Evolutionary conservation across 2,329 filamentous ascomycete species (phyloP), one percentile per base, ranked within the genome.

Genomic region (Botrytis tulipae): DNA sequence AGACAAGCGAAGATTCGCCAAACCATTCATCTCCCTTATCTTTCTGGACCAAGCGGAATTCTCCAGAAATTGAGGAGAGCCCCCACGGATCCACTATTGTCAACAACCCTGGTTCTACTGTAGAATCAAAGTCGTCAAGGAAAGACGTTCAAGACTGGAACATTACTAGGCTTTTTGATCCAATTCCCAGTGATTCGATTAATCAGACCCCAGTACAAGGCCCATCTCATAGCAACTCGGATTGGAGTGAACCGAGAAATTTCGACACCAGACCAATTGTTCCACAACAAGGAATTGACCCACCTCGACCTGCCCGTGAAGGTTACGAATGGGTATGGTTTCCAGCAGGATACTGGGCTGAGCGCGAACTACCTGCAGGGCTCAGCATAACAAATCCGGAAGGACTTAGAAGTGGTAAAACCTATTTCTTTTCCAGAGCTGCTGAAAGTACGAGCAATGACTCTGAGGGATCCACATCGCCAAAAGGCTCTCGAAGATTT

Each of bases 271-370:
- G 66, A 68, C 51, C 62, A 59, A 12, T 37, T 48, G 54, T 48
- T 25, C n/a, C 73, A 66, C 25, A 70, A 73, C 63, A 68, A 29
- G 67, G 74, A 10, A 73, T 73, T 69, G 87, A 90, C 73, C 88
- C 88, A 4, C 88, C 88, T 37, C 85, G 88, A 3, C 84, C 86
- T n/a, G 82, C 88, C 71, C 85, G 81, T 67, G 83, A 86, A 62
- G 87, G 88, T 59, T 84, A 81, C 77, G 88, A 90, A 82, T 90
- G 87, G 88, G 88, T 90, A 37, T 90, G 88, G 88, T 89, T 88
- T 78, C 88, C 88, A 1, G 86, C 85, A 70, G 88, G 88, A 9
- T 90, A 88, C 78, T 90, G 87, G 88, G 88, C 88, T n/a, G 88
- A 90, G 80, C 83, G 88, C n/a, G 82, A 85, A 75, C 76, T 81